These are phyloP conservation scores for Solanum dulcamara DNA, from an alignment of 257 asterid genomes.

Conservation along the genomic window DNA sequence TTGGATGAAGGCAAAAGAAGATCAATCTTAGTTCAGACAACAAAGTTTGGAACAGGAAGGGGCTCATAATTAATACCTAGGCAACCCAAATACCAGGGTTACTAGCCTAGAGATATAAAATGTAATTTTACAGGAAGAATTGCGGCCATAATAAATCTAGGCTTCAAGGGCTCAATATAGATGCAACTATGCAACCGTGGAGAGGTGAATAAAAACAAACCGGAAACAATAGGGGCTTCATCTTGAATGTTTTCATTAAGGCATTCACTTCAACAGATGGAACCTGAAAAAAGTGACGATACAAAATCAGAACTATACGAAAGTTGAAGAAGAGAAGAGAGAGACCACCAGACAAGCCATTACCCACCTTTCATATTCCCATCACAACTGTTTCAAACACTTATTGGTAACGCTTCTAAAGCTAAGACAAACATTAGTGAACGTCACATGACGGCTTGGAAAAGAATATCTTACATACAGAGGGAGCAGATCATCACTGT, in stretches of 20 bases:
- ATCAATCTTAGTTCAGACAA: neutral
- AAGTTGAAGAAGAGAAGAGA: neutral
- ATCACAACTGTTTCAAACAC: neutral
- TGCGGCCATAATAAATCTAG: neutral
- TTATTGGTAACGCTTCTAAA: neutral
- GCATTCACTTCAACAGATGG: constrained; percentile 98
- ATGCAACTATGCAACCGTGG: neutral
- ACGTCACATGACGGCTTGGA: neutral
- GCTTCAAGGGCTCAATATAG: constrained; percentile 1
- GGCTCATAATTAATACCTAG: neutral
- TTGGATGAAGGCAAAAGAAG: neutral
- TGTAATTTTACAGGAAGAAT: neutral
- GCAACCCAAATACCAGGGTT: neutral
- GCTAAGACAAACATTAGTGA: neutral
- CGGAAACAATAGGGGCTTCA: constrained; percentile 92
- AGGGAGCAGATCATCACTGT: neutral
- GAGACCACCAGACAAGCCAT: neutral
- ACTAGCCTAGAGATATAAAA: neutral
- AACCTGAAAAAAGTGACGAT: constrained; percentile 45
- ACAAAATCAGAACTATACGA: constrained; percentile 2
- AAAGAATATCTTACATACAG: neutral
- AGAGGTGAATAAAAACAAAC: constrained; percentile 33
- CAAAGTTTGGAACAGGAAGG: neutral
- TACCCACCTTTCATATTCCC: neutral
- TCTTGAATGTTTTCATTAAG: constrained; percentile 91